Evolutionary conservation across 2,329 filamentous ascomycete genomes (phyloP).

Genomic region (Penicillium brasilianum): DNA sequence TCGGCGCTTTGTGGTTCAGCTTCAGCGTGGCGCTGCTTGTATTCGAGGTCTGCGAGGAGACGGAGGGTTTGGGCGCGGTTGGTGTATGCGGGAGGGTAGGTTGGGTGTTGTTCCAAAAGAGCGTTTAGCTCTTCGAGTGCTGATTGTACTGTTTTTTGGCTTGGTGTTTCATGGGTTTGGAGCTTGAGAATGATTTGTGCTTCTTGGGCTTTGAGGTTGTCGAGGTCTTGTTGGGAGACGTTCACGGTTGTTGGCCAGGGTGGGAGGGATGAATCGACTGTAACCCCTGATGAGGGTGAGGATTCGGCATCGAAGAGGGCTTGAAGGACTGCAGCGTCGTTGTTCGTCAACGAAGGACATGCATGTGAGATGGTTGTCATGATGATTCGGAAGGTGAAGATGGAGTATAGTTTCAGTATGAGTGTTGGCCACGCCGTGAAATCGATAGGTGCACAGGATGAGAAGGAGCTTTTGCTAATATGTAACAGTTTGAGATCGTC

Average conservation of each 20-base stretch:
- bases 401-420: background rate
- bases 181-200: constrained; percentile 47
- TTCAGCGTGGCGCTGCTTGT: background rate
- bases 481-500: background rate
- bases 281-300: constrained; percentile 44
- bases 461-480: background rate
- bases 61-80: constrained; percentile 60
- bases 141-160: constrained; percentile 32
- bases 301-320: constrained; percentile 55
- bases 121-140: constrained; percentile 47
- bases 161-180: constrained; percentile 30
- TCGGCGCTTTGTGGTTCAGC: constrained; percentile 8
- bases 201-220: constrained; percentile 47
- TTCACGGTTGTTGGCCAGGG: constrained; percentile 43
- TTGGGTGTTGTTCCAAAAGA: constrained; percentile 51
- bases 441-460: background rate
- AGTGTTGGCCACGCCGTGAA: background rate
- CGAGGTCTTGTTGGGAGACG: constrained; percentile 45
- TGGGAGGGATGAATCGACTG: constrained; percentile 47
- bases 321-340: constrained; percentile 53
- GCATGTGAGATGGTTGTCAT: constrained; percentile 31
- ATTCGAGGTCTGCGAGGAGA: constrained; percentile 39
- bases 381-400: background rate
- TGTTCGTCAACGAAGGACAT: constrained; percentile 44
- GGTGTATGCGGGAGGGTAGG: constrained; percentile 60